These are phyloP conservation scores for Fragilaria radians DNA, from an alignment of 108 stramenopile genomes.

Conservation along the genomic window DNA sequence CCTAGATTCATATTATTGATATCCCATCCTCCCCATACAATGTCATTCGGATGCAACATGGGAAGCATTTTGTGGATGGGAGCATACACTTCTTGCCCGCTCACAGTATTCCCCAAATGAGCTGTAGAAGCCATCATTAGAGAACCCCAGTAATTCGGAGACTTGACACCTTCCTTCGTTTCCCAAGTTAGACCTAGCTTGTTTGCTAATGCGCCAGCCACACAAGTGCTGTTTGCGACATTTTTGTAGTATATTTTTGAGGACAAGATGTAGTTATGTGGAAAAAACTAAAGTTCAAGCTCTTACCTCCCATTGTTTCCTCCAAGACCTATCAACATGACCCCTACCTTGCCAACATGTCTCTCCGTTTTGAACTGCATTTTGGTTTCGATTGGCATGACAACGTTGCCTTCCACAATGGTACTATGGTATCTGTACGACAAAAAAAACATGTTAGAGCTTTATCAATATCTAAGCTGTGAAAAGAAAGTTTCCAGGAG, in stretches of 20 bases:
- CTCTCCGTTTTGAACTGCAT: slow-evolving; percentile 87
- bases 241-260: no score
- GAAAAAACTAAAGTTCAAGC: neutral
- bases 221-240: slow-evolving; percentile 44
- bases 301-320: slow-evolving; percentile 95
- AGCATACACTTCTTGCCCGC: slow-evolving; percentile 84
- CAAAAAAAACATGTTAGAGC: no score
- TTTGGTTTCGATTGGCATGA: slow-evolving; percentile 60
- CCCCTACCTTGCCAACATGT: slow-evolving; percentile 88
- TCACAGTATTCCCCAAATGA: slow-evolving; percentile 78
- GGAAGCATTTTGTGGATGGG: slow-evolving; percentile 91
- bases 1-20: slow-evolving; percentile 87
- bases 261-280: no score
- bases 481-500: neutral
- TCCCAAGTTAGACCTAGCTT: slow-evolving; percentile 85
- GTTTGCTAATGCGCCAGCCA: slow-evolving; percentile 93
- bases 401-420: slow-evolving; percentile 80
- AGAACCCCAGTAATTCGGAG: slow-evolving; percentile 94
- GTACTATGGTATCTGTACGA: slow-evolving; percentile 77
- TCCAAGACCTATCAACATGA: slow-evolving; percentile 96
- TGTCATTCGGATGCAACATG: slow-evolving; percentile 89
- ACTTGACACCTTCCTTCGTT: slow-evolving; percentile 85
- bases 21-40: slow-evolving; percentile 99
- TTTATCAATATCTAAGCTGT: neutral
- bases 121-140: slow-evolving; percentile 91